These are phyloP conservation scores for Cyberlindnera sargentensis DNA, from an alignment of 805 yeast genomes.

Conservation along the genomic window DNA sequence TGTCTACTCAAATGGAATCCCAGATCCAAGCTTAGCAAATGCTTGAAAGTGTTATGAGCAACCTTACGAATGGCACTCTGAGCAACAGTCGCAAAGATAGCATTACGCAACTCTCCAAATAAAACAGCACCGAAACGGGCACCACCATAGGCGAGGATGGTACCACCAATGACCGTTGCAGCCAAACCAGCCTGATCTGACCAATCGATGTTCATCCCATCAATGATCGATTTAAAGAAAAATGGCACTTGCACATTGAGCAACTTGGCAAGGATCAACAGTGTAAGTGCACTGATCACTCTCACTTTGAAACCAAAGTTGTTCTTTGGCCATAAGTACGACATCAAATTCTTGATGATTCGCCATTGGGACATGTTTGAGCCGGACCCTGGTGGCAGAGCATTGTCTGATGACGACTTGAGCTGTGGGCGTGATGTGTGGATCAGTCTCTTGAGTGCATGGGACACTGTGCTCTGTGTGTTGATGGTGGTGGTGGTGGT, in stretches of 20 bases:
- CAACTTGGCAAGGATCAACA: conserved; percentile 74
- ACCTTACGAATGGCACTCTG: conserved; percentile 90
- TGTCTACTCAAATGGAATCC: conserved; percentile 87
- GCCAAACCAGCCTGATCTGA: conserved; percentile 51
- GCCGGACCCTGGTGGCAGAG: conserved; percentile 3
- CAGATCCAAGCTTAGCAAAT: conserved; percentile 75
- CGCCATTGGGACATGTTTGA: conserved; percentile 31
- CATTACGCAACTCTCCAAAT: conserved; percentile 92
- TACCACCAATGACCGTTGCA: conserved; percentile 58
- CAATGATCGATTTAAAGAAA: conserved; percentile 82
- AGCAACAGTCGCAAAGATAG: conserved; percentile 91
- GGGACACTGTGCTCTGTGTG: too few relatives aligned
- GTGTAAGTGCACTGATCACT: conserved; percentile 65
- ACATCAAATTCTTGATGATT: conserved; percentile 57
- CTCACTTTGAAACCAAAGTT: conserved; percentile 60
- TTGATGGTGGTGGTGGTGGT: too few relatives aligned
- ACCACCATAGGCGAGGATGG: conserved; percentile 81
- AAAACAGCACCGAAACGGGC: conserved; percentile 92
- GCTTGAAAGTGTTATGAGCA: conserved; percentile 80
- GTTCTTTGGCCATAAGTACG: conserved; percentile 78
- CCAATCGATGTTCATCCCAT: conserved; percentile 92
- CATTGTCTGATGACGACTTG: too few relatives aligned
- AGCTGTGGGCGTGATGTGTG: too few relatives aligned
- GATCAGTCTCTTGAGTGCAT: too few relatives aligned
- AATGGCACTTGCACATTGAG: conserved; percentile 95